Percentiles rank a stretch among this genome's conserved stretches.
These are phyloP conservation scores for Oryza punctata DNA, from an alignment of 176 grass and related monocot species.

Conservation along the genomic window DNA sequence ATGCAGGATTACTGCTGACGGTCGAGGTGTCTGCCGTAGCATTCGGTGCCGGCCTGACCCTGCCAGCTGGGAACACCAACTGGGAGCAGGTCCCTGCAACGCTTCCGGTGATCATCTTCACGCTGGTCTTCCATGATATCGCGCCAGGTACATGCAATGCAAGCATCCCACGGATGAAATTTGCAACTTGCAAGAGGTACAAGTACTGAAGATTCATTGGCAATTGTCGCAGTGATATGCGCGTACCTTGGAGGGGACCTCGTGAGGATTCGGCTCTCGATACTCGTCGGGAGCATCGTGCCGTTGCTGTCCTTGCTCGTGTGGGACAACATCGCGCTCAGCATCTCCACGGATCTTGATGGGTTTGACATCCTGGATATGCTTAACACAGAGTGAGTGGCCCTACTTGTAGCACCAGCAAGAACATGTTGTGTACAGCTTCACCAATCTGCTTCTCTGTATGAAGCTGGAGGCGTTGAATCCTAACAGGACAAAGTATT, in stretches of 20 bases:
- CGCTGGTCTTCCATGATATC: constrained; percentile 89
- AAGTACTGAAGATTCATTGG: neutral
- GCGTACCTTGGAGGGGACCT: constrained; percentile 82
- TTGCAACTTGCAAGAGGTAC: neutral
- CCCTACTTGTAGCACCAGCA: neutral
- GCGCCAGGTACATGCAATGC: constrained; percentile 53
- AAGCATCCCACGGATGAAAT: neutral
- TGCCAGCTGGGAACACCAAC: constrained; percentile 54
- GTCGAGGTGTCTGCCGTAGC: constrained; percentile 67
- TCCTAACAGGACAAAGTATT: neutral
- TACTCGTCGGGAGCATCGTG: constrained; percentile 72
- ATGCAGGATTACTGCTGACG: constrained; percentile 57
- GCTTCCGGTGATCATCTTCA: constrained; percentile 83
- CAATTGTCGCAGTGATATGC: constrained; percentile 65
- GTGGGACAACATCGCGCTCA: constrained; percentile 80
- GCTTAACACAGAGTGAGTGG: constrained; percentile 62
- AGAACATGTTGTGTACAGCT: neutral
- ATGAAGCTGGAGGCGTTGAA: neutral
- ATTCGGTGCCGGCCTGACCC: constrained; percentile 53
- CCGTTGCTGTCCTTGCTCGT: constrained; percentile 67
- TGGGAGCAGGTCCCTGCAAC: constrained; percentile 76
- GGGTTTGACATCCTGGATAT: constrained; percentile 57
- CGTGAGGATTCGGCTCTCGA: constrained; percentile 60
- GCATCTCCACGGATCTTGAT: constrained; percentile 48
- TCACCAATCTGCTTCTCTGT: constrained; percentile 11